These are phyloP conservation scores for Jacaranda copaia DNA, from an alignment of 257 asterid species.

Conservation along the genomic window DNA sequence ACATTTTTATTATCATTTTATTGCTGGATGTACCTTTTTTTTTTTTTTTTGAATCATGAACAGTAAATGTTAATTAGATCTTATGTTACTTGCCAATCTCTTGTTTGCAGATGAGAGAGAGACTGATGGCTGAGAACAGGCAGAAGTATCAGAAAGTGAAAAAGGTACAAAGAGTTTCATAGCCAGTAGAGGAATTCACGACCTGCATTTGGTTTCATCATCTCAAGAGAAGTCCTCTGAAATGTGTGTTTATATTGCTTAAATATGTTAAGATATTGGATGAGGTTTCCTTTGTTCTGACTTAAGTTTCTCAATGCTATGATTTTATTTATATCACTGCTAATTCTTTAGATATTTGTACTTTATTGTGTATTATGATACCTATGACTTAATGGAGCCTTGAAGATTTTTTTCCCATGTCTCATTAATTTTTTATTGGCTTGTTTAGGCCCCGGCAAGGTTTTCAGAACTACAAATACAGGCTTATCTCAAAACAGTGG, in stretches of 20 bases:
- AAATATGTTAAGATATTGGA: not conserved
- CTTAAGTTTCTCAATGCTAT: not conserved
- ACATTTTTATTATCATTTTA: not conserved
- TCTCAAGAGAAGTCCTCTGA: not conserved
- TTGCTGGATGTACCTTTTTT: not conserved
- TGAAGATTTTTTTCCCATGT: not conserved
- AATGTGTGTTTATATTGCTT: not conserved
- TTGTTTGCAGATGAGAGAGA: slow-evolving; percentile 91
- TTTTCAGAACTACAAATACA: slow-evolving; percentile 97
- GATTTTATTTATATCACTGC: slow-evolving; percentile 25
- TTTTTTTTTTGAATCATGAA: not conserved
- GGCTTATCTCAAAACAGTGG: slow-evolving; percentile 95
- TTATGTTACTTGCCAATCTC: slow-evolving; percentile 32
- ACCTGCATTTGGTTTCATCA: not conserved
- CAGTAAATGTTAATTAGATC: not conserved
- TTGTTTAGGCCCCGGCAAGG: slow-evolving; percentile 80
- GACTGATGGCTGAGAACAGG: slow-evolving; percentile 98
- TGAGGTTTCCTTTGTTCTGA: not conserved
- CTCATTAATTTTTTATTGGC: slow-evolving; percentile 21
- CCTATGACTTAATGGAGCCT: not conserved
- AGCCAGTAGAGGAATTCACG: not conserved
- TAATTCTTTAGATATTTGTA: not conserved
- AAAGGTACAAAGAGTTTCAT: slow-evolving; percentile 62
- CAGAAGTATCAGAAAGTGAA: slow-evolving; percentile 95
- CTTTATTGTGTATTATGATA: not conserved